Percentiles rank a stretch among this genome's conserved stretches.
These are phyloP conservation scores for Mesotaenium endlicherianum DNA, from an alignment of 139 green algal genomes.

Conservation along the genomic window DNA sequence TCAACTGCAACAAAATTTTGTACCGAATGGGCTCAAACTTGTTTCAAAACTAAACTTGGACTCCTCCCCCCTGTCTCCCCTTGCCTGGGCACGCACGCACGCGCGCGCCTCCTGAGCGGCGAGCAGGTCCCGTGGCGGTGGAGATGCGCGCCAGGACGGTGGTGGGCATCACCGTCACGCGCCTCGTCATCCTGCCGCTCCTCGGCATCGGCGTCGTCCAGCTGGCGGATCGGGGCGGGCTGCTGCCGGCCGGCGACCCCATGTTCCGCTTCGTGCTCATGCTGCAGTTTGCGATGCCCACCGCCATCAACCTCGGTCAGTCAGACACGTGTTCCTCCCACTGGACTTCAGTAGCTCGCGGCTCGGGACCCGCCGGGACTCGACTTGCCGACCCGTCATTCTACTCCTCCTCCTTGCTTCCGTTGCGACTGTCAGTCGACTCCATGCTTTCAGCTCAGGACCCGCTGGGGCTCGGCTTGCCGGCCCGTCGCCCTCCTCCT, in stretches of 20 bases:
- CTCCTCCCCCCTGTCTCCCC: no score
- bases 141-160: not conserved
- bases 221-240: not conserved
- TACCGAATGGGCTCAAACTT: no score
- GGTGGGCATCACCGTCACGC: constrained; percentile 10
- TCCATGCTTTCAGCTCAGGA: no score
- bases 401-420: no score
- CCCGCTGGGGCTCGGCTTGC: no score
- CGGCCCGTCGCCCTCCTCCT: no score
- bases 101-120: no score
- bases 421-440: no score
- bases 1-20: no score
- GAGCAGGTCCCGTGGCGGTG: no score
- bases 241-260: constrained; percentile 10
- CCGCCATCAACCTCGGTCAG: constrained; percentile 36
- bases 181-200: constrained; percentile 22
- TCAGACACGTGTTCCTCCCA: not conserved
- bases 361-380: not conserved
- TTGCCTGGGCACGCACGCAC: no score
- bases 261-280: constrained; percentile 37
- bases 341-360: not conserved
- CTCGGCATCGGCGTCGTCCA: constrained; percentile 19
- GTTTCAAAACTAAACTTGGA: no score
- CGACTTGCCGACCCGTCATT: not conserved
- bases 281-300: constrained; percentile 34